These are phyloP conservation scores for Micractinium sp. DNA, from an alignment of 139 green algal genomes.

Conservation along the genomic window DNA sequence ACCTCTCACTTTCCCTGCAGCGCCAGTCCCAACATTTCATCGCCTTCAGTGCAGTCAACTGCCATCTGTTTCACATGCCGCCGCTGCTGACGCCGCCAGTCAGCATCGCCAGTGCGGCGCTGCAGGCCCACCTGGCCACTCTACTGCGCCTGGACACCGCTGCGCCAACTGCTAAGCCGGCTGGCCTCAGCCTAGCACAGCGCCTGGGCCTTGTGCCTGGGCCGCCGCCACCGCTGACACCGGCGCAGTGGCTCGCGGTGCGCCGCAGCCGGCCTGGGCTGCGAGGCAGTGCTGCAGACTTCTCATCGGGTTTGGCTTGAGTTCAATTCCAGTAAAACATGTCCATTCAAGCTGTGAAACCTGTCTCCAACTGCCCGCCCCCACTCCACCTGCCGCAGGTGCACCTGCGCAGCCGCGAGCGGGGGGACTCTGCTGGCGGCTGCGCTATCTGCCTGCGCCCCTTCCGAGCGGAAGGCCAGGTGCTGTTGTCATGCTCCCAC, in stretches of 20 bases:
- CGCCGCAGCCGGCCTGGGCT: no score
- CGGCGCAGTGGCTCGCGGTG: conserved; percentile 53
- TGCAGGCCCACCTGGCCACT: not conserved
- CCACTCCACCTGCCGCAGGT: conserved; percentile 5
- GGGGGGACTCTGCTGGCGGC: conserved; percentile 45
- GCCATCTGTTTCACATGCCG: no score
- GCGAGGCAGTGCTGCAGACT: not conserved
- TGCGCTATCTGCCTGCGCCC: conserved; percentile 71
- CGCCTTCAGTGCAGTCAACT: no score
- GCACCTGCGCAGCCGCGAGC: not conserved
- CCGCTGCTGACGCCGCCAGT: no score
- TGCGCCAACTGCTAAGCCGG: no score
- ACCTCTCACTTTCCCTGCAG: no score
- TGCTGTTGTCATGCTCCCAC: conserved; percentile 27
- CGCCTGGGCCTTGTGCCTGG: conserved; percentile 55
- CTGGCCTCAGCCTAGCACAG: conserved; percentile 60
- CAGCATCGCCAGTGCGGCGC: not conserved
- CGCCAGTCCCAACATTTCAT: no score
- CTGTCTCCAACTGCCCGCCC: not conserved
- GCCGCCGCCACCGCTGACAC: conserved; percentile 53
- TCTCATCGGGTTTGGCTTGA: no score
- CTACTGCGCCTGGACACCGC: not conserved
- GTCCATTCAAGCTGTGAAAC: no score
- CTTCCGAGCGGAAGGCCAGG: conserved; percentile 59
- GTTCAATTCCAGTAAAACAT: no score